These are phyloP conservation scores for Neurospora sp. DNA, from an alignment of 495 filamentous ascomycete genomes.

Conservation along the genomic window DNA sequence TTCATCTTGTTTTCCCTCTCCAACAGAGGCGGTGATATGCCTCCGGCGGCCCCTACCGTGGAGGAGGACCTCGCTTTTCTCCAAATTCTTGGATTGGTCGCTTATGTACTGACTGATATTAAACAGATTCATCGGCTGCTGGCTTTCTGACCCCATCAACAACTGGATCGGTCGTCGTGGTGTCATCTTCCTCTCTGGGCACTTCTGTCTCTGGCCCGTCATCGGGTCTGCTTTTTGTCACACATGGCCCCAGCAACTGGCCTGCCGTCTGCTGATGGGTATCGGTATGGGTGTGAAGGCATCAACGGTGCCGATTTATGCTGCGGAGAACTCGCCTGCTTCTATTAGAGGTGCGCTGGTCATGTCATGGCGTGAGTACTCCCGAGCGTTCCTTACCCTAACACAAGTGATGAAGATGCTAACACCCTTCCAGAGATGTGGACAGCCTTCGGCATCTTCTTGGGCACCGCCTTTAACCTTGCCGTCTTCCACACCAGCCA, in stretches of 20 bases:
- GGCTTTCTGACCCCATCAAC: conserved; percentile 64
- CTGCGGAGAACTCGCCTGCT: conserved; percentile 68
- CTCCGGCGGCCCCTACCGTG: no score
- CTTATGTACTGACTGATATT: neutral
- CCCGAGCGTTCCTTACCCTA: neutral
- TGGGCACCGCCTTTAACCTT: conserved; percentile 63
- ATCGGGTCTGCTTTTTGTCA: conserved; percentile 58
- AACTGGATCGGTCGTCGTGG: conserved; percentile 54
- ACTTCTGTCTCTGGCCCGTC: conserved; percentile 52
- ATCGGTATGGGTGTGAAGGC: conserved; percentile 61
- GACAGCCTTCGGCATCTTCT: conserved; percentile 73
- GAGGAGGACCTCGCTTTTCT: neutral
- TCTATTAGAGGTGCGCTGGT: conserved; percentile 67
- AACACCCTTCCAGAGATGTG: conserved; percentile 44
- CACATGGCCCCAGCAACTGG: conserved; percentile 52
- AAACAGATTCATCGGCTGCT: conserved; percentile 42
- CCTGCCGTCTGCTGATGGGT: conserved; percentile 55
- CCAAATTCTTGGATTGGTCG: neutral
- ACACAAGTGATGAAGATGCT: neutral
- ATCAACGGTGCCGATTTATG: conserved; percentile 59
- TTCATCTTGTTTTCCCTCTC: neutral
- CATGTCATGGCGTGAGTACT: conserved; percentile 58
- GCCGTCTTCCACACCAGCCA: conserved; percentile 43
- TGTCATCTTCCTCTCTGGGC: conserved; percentile 55
- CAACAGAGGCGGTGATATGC: no score